Percentiles rank a stretch among this genome's conserved stretches.
phyloP scores from a whole-genome alignment of 495 filamentous ascomycete genomes.

The Xylaria sp. region DNA sequence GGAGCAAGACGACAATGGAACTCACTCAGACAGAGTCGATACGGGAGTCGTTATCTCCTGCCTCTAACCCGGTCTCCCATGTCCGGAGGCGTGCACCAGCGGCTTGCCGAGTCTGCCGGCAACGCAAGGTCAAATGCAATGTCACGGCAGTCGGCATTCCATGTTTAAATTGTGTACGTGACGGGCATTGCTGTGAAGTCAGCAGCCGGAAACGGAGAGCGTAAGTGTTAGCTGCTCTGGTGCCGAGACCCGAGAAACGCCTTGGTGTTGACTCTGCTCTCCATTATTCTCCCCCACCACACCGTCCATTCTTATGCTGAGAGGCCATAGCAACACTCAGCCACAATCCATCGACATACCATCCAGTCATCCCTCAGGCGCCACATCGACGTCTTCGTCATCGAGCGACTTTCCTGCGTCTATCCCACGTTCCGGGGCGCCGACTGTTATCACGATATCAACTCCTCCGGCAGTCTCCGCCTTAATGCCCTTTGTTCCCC shows the following conservation, averaged over 20 bases:
- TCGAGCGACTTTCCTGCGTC: neutral
- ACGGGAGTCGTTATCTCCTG: neutral
- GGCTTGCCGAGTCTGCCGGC: conserved; percentile 8
- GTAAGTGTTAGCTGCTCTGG: neutral
- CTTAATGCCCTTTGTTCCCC: neutral
- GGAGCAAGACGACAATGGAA: neutral
- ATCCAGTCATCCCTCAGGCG: neutral
- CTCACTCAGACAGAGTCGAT: neutral
- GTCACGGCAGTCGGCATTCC: conserved; percentile 3
- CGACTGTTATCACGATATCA: neutral
- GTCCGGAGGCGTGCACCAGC: conserved; percentile 6
- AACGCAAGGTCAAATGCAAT: conserved; percentile 14
- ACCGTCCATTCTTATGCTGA: neutral
- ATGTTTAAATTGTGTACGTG: conserved; percentile 2
- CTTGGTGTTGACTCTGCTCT: neutral
- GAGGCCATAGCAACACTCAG: neutral
- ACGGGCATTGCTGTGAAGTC: conserved; percentile 7
- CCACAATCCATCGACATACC: neutral
- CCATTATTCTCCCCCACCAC: neutral
- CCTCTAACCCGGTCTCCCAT: neutral
- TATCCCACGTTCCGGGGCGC: neutral
- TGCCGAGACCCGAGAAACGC: neutral
- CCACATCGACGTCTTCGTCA: neutral
- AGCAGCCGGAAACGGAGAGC: neutral
- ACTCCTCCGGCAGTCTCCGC: neutral